Percentiles rank a stretch among this genome's conserved stretches.
phyloP scores from a whole-genome alignment of 2,329 filamentous ascomycete genomes.

The Huntiella moniliformis region DNA sequence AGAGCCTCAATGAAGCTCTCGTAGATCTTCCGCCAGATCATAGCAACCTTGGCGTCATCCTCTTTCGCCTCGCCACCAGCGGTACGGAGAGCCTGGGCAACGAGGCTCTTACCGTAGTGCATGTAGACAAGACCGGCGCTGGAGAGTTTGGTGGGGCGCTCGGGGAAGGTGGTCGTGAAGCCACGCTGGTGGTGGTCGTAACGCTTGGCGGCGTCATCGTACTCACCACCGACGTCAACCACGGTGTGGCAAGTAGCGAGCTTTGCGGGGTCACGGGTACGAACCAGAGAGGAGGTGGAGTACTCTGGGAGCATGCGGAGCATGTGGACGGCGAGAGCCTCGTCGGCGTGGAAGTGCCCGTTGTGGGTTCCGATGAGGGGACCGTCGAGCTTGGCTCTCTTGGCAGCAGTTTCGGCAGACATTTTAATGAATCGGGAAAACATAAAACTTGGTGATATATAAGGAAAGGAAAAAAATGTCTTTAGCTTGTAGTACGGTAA shows the following conservation, averaged over 20 bases:
- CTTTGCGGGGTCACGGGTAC: conserved; percentile 65
- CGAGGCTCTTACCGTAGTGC: conserved; percentile 78
- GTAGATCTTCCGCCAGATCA: conserved; percentile 81
- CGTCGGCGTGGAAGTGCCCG: conserved; percentile 97
- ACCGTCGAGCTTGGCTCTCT: conserved; percentile 56
- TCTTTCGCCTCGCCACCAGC: conserved; percentile 24
- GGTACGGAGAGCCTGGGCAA: conserved; percentile 36
- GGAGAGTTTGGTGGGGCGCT: conserved; percentile 70
- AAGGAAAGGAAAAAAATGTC: not conserved
- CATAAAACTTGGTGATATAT: conserved; percentile 9
- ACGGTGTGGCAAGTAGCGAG: conserved; percentile 80
- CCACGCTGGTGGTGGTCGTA: conserved; percentile 96
- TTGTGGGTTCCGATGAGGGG: conserved; percentile 77
- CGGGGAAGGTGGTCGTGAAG: conserved; percentile 72
- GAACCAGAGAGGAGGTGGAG: conserved; percentile 51
- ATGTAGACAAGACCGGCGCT: conserved; percentile 88
- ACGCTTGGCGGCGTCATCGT: conserved; percentile 55
- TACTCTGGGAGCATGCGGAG: conserved; percentile 78
- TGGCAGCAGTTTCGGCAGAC: conserved; percentile 48
- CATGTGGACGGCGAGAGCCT: conserved; percentile 91
- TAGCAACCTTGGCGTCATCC: conserved; percentile 45
- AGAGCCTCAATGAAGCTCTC: conserved; percentile 86
- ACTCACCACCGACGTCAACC: conserved; percentile 93
- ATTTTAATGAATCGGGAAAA: conserved; percentile 30
- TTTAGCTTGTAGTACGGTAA: not conserved